phyloP scores from a whole-genome alignment of 176 grass and related monocot species.

The Bothriochloa decipiens region DNA sequence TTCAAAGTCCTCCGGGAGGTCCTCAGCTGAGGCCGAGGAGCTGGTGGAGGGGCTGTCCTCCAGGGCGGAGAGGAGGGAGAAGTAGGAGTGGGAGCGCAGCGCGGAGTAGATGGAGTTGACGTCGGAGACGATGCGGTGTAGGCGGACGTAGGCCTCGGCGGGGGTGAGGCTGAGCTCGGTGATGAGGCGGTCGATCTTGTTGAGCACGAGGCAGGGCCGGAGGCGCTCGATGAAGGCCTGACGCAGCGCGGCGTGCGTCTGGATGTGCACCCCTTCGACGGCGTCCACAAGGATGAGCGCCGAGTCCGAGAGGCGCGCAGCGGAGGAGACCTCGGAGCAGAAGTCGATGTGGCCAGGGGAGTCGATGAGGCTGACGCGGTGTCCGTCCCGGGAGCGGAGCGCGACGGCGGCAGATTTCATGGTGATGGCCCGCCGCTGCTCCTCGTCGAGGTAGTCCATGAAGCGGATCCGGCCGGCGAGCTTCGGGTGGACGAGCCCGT shows the following conservation, averaged over 20 bases:
- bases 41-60: conserved; percentile 46
- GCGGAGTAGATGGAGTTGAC: conserved; percentile 81
- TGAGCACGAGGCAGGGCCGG: conserved; percentile 85
- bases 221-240: conserved; percentile 89
- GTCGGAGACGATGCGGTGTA: conserved; percentile 66
- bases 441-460: conserved; percentile 94
- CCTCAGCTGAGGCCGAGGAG: conserved; percentile 47
- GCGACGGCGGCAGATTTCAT: conserved; percentile 86
- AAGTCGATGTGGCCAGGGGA: conserved; percentile 97
- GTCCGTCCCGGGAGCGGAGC: conserved; percentile 41
- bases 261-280: conserved; percentile 88
- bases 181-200: conserved; percentile 95
- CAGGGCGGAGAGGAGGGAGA: conserved; percentile 76
- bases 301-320: conserved; percentile 77
- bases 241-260: conserved; percentile 81
- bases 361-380: conserved; percentile 89
- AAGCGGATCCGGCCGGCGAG: conserved; percentile 72
- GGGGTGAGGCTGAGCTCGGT: conserved; percentile 78
- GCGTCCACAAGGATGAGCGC: conserved; percentile 78
- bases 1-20: conserved; percentile 46
- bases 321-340: conserved; percentile 91
- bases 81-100: conserved; percentile 82
- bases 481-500: conserved; percentile 69
- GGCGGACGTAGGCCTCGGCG: conserved; percentile 71
- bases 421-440: conserved; percentile 84